Evolutionary conservation across 495 filamentous ascomycete genomes (phyloP).

Genomic region (Aspergillus cavernicola): DNA sequence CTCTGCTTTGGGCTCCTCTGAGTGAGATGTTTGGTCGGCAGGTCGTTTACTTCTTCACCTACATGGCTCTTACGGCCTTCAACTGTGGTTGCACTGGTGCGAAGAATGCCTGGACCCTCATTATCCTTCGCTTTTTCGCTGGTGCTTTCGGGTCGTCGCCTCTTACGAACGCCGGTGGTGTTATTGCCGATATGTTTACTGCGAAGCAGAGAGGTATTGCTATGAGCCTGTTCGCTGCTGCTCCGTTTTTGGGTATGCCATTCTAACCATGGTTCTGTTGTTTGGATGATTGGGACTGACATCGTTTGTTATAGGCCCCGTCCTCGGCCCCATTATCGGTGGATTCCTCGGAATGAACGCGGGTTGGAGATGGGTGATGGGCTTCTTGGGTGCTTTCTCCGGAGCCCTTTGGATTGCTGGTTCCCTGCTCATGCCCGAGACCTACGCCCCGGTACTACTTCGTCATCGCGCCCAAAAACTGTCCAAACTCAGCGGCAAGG

Average conservation of each 20-base stretch:
- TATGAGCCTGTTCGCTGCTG: constrained; percentile 59
- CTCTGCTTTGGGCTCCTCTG: constrained; percentile 62
- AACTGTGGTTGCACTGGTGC: constrained; percentile 61
- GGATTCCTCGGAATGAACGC: constrained; percentile 56
- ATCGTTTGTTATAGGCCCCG: constrained; percentile 39
- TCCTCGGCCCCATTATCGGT: constrained; percentile 57
- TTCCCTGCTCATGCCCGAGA: constrained; percentile 54
- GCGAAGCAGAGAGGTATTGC: constrained; percentile 62
- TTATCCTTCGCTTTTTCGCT: constrained; percentile 75
- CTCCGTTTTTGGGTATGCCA: constrained; percentile 56
- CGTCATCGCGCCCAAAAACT: constrained; percentile 50
- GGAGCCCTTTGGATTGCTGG: constrained; percentile 55
- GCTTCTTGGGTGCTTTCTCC: constrained; percentile 48
- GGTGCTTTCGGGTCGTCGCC: constrained; percentile 74
- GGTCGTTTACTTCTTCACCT: constrained; percentile 62
- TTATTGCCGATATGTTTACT: constrained; percentile 72
- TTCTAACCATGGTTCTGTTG: not conserved
- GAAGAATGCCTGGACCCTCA: constrained; percentile 59
- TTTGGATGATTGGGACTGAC: not conserved
- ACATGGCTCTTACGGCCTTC: constrained; percentile 62
- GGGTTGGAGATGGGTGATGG: constrained; percentile 69
- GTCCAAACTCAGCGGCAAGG: constrained; percentile 52
- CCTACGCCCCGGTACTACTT: constrained; percentile 58
- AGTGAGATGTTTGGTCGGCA: constrained; percentile 73
- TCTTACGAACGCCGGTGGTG: constrained; percentile 68